Conservation (phyloP, 140 eudicot genomes). For the Oenanthe javanica region DNA sequence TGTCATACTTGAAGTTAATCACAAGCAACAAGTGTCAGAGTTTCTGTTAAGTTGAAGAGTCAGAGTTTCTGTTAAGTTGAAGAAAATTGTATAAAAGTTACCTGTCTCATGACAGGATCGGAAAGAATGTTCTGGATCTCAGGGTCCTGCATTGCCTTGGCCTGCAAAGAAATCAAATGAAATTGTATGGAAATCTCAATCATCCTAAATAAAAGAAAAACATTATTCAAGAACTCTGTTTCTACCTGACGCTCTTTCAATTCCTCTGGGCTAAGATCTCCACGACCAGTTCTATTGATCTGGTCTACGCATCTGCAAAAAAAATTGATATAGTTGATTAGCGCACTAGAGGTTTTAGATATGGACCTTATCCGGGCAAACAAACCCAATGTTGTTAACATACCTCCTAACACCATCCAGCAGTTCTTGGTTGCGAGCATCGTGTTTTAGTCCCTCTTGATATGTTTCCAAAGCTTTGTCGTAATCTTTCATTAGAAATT, state of each 20-base stretch:
- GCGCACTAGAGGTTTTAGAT: neutral
- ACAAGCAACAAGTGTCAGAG: too few relatives aligned
- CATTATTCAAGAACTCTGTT: neutral
- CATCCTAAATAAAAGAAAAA: neutral
- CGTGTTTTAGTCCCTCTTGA: slow-evolving; percentile 81
- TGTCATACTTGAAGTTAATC: too few relatives aligned
- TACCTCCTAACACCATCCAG: slow-evolving; percentile 89
- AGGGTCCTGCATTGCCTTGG: slow-evolving; percentile 95
- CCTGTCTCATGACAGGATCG: slow-evolving; percentile 97
- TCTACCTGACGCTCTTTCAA: slow-evolving; percentile 94
- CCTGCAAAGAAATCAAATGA: slow-evolving; percentile 36
- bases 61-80: too few relatives aligned
- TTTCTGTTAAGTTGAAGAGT: too few relatives aligned
- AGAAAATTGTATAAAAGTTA: slow-evolving; percentile 1
- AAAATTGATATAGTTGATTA: neutral
- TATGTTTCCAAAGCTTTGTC: slow-evolving; percentile 95
- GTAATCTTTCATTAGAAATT: slow-evolving; percentile 91
- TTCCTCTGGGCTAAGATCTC: slow-evolving; percentile 84
- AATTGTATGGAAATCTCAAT: neutral
- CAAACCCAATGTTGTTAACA: neutral
- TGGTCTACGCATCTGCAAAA: slow-evolving; percentile 68
- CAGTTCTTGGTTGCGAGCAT: slow-evolving; percentile 70
- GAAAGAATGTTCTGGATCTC: slow-evolving; percentile 86
- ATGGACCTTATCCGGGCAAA: neutral
- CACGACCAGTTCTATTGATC: slow-evolving; percentile 86